These are phyloP conservation scores for Mycena epipterygia DNA, from an alignment of 768 basidiomycete species.

Conservation along the genomic window DNA sequence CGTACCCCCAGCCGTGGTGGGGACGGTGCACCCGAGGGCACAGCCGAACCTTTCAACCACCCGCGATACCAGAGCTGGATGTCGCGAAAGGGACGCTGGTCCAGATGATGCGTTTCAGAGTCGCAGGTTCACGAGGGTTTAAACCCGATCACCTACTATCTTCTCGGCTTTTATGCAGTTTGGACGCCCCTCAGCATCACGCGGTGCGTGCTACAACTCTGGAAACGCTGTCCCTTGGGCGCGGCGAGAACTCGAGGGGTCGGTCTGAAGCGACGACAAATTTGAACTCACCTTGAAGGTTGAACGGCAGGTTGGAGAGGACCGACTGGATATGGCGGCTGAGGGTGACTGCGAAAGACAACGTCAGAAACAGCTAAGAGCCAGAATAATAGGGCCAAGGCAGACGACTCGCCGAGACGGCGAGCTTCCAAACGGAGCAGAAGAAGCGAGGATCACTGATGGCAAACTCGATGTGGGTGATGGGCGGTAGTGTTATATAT, in stretches of 20 bases:
- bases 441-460: conserved; percentile 19
- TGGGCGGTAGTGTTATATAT: conserved; percentile 30
- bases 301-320: no score
- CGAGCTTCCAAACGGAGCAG: conserved; percentile 12
- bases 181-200: conserved; percentile 18
- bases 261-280: no score
- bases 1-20: not conserved
- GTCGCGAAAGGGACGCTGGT: conserved; percentile 9
- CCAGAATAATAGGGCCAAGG: no score
- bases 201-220: not conserved
- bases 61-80: conserved; percentile 13
- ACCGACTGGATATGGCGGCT: no score
- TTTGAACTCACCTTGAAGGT: no score
- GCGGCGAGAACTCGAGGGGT: conserved; percentile 10
- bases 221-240: conserved; percentile 9
- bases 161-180: conserved; percentile 8
- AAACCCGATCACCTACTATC: conserved; percentile 4
- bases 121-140: conserved; percentile 3
- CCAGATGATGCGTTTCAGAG: conserved; percentile 13
- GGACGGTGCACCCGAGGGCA: not conserved
- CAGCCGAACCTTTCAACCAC: conserved; percentile 11
- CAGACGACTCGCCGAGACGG: not conserved
- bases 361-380: no score
- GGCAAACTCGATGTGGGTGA: conserved; percentile 1
- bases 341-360: no score